Base-by-base conservation (phyloP, 257 asterid genomes). In the Oldenlandia corymbosa region DNA sequence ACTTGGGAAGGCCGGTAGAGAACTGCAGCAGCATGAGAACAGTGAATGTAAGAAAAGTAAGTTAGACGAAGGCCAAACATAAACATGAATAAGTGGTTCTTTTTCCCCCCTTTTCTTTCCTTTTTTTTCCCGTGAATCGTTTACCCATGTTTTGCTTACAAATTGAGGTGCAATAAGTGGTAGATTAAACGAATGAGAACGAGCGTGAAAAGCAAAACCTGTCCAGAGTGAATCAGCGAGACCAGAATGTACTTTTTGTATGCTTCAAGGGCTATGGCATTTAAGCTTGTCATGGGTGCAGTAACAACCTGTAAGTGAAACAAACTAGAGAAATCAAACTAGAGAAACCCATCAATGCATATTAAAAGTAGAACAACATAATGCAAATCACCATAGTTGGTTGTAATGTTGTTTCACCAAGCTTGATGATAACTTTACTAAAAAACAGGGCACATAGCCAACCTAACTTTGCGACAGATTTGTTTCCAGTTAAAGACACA, bases 191-290 rank as follows among this genome's bases (percentile, higher is more conserved):
- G 39, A 54, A 59, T 34, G 4, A 66, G 32, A 62, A 18, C 16
- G 3, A 55, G 53, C 42, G 45, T 54, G 62, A 41, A 52, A 60
- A 68, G 66, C 28, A 62, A 62, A 75, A 91, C 98, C 96, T 88
- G 99, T 56, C 99, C 99, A 70, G 60, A 81, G 71, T 83, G 95
- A 82, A 92, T 84, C 69, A 92, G 95, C 37, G 95, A 89, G 66
- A 92, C 94, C 78, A 89, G 79, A 32, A 87, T 79, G 78, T 87
- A 87, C 69, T 89, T 89, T 64, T 92, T 92, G 90, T 89, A 92
- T 49, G 99, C 99, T 81, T 89, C 97, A 82, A 92, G 85, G 53
- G 95, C 91, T 73, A 87, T 92, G 51, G 96, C 86, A 81, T 87
- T 89, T 60, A 85, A 51, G 67, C 76, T 62, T 67, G 90, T 9